Base-by-base conservation (phyloP, 495 filamentous ascomycete species). In the Hyaloscypha finlandica region DNA sequence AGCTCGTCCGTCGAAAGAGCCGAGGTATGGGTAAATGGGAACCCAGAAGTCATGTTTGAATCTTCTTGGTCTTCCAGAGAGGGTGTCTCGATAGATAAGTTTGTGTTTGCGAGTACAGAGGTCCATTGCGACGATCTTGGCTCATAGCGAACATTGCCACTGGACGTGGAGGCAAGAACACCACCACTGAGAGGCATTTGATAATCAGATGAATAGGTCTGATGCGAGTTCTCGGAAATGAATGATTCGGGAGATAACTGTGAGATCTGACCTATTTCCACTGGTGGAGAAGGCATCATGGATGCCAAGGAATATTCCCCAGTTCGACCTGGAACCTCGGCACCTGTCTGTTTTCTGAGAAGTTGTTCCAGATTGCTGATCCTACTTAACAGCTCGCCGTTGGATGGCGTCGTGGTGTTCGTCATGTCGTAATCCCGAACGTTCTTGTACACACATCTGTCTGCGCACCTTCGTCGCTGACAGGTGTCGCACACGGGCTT, bases 341-440 rank as follows among this genome's bases (percentile, higher is more conserved):
- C 42, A 4, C 58, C 57, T 35, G 64, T 67, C 8, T 67, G 56
- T 22, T 56, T 35, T 48, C 57, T 6, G 12, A 67, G 35, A 2
- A 67, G 39, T 16, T 48, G 19, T 32, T 67, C 65, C 48, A 67
- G 52, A 57, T 56, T 62, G 37, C 59, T 62, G 51, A 67, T 67
- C 30, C 65, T 25, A 11, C 19, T 25, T 33, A 67, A 42, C 14
- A 67, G 25, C 25, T 67, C 65, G 25, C 63, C 8, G 32, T 66
- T 62, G 22, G 32, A 57, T 3, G 19, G 54, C 53, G 14, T 4
- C 4, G 42, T 4, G 4, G 16, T 4, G 42, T 19, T 48, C 4
- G 9, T 4, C 8, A 4, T 48, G 0, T 48, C 42, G 6, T 29
- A 45, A 33, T 53, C 57, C 2, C 54, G 31, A 45, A 22, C 8